phyloP scores from a whole-genome alignment of 163 green algal genomes.

The Volvox carteri region DNA sequence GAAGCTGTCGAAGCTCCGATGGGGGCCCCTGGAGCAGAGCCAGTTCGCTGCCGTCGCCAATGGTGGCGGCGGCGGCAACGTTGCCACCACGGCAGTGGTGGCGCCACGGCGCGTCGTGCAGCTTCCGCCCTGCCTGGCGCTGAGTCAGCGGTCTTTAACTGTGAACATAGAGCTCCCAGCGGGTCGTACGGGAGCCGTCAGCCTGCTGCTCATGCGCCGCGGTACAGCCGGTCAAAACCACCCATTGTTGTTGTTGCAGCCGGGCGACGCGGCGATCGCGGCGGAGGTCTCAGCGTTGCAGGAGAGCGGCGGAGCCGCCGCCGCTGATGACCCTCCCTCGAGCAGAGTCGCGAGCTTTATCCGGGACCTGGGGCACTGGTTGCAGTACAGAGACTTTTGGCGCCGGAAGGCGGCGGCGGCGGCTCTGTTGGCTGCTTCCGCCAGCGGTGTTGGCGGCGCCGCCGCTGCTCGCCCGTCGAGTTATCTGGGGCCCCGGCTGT shows the following conservation, averaged over 20 bases:
- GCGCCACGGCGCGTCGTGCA: background rate
- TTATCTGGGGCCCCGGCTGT: no score
- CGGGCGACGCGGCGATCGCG: conserved; percentile 3
- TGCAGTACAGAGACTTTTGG: conserved; percentile 24
- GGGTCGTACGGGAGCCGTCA: background rate
- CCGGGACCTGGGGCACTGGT: conserved; percentile 31
- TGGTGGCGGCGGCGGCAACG: background rate
- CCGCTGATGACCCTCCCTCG: background rate
- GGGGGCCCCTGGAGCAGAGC: background rate
- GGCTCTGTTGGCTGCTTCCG: background rate
- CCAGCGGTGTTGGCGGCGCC: background rate
- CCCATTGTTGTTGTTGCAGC: conserved; percentile 33
- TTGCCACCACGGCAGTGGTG: no score
- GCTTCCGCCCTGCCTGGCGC: background rate
- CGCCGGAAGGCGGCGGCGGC: background rate
- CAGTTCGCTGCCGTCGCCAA: background rate
- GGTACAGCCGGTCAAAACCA: background rate
- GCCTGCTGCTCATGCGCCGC: conserved; percentile 7
- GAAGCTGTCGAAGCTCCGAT: background rate
- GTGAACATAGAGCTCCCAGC: background rate
- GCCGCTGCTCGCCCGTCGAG: background rate
- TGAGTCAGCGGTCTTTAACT: background rate
- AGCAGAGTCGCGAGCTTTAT: conserved; percentile 5
- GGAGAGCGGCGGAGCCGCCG: background rate
- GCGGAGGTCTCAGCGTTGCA: conserved; percentile 25